Conservation (phyloP, 768 basidiomycete genomes). For the Podaxis mareebaensis region DNA sequence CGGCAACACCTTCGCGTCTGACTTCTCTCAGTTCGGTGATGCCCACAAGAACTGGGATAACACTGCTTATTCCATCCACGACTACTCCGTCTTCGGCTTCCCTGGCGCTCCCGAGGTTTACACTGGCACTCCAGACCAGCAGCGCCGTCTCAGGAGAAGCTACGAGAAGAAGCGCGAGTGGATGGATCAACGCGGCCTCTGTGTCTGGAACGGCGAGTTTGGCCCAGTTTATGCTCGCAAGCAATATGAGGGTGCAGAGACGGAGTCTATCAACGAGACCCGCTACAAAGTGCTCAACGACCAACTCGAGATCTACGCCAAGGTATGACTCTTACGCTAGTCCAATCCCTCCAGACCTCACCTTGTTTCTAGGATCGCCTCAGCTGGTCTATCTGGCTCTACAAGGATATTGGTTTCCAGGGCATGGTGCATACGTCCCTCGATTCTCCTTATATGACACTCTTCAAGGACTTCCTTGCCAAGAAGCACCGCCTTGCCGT, state of each 20-base stretch:
- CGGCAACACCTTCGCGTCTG: slow-evolving; percentile 81
- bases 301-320: slow-evolving; percentile 71
- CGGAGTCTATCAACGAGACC: slow-evolving; percentile 63
- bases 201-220: slow-evolving; percentile 83
- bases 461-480: slow-evolving; percentile 66
- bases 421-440: slow-evolving; percentile 78
- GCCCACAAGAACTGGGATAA: slow-evolving; percentile 65
- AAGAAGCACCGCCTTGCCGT: slow-evolving; percentile 79
- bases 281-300: slow-evolving; percentile 70
- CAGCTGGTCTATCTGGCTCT: slow-evolving; percentile 87
- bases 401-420: slow-evolving; percentile 86
- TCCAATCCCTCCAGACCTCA: neutral
- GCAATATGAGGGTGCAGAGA: slow-evolving; percentile 57
- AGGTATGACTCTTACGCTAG: slow-evolving; percentile 35
- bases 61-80: slow-evolving; percentile 77
- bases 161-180: slow-evolving; percentile 77
- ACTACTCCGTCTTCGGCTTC: slow-evolving; percentile 76
- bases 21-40: slow-evolving; percentile 73
- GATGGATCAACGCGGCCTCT: slow-evolving; percentile 67
- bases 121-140: slow-evolving; percentile 52
- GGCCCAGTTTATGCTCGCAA: slow-evolving; percentile 78
- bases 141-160: slow-evolving; percentile 48
- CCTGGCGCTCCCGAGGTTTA: slow-evolving; percentile 59
- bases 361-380: slow-evolving; percentile 49
- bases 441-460: slow-evolving; percentile 70